Evolutionary conservation across 2,329 filamentous ascomycete species (phyloP).

Genomic region (Trichophyton equinum): DNA sequence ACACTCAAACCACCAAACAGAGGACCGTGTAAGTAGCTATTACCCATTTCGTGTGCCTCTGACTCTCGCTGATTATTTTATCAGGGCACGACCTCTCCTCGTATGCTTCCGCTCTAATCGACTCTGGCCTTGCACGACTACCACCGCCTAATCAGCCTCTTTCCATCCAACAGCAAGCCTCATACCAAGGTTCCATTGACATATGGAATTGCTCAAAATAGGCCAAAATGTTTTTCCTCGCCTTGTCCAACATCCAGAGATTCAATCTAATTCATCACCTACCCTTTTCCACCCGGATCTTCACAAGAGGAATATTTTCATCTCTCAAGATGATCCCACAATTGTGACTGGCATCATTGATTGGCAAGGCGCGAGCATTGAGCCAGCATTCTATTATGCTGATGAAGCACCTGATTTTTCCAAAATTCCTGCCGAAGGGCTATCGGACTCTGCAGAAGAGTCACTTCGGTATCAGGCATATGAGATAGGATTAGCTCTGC

Average conservation of each 20-base stretch:
- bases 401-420: conserved; percentile 31
- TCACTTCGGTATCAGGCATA: conserved; percentile 23
- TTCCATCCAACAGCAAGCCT: conserved; percentile 15
- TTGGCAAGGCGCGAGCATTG: conserved; percentile 19
- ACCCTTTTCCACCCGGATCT: conserved; percentile 31
- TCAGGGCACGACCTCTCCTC: conserved; percentile 24
- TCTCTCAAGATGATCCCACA: conserved; percentile 28
- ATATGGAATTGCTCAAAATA: conserved; percentile 23
- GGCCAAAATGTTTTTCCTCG: conserved; percentile 20
- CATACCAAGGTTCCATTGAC: conserved; percentile 27
- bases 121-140: conserved; percentile 27
- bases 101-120: conserved; percentile 29
- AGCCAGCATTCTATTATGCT: conserved; percentile 14
- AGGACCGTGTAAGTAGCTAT: conserved; percentile 28
- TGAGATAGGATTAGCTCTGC: conserved; percentile 12
- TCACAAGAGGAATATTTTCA: conserved; percentile 33
- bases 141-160: conserved; percentile 13
- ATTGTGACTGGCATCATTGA: conserved; percentile 17
- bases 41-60: conserved; percentile 6
- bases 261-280: conserved; percentile 21
- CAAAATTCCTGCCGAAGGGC: conserved; percentile 18
- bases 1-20: conserved; percentile 22
- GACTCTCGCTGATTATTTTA: conserved; percentile 10
- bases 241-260: conserved; percentile 19
- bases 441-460: conserved; percentile 8